Percentiles rank a stretch among this genome's conserved stretches.
Evolutionary conservation across 345 rosid species (phyloP).

Genomic region (Microcos paniculata): DNA sequence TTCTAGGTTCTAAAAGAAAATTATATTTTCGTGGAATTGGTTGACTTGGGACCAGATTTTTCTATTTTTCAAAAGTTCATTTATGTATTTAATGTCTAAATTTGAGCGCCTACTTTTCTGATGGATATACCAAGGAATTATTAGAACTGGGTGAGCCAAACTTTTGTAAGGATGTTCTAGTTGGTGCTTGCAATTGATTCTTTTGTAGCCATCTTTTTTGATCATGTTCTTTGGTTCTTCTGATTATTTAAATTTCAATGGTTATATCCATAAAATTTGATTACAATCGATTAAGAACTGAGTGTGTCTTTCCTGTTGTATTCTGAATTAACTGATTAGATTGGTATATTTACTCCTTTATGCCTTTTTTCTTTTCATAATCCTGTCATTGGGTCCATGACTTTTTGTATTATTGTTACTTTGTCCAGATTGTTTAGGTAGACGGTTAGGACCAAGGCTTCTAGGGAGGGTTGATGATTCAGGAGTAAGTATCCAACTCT

Average conservation of each 20-base stretch:
- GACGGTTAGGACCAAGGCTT: constrained; percentile 96
- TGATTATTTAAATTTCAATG: neutral
- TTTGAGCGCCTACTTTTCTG: neutral
- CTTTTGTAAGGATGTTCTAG: neutral
- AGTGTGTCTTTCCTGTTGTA: neutral
- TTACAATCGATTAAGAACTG: neutral
- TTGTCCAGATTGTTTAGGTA: constrained; percentile 91
- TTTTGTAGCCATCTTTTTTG: neutral
- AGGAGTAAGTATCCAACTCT: constrained; percentile 53
- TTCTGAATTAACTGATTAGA: neutral
- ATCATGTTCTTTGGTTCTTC: neutral
- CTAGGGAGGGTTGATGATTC: constrained; percentile 92
- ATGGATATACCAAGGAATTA: neutral
- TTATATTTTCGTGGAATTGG: neutral
- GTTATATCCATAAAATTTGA: neutral
- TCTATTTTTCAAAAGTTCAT: constrained; percentile 6
- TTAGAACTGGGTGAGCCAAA: neutral
- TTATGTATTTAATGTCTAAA: neutral
- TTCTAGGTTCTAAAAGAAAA: neutral
- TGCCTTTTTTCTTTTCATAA: constrained; percentile 1
- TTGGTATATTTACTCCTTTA: neutral
- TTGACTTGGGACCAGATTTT: neutral
- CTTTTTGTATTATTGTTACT: constrained; percentile 20
- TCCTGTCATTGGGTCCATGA: constrained; percentile 17
- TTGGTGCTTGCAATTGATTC: constrained; percentile 7